phyloP scores from a whole-genome alignment of 805 yeast genomes.

The Myxozyma mucilagina region DNA sequence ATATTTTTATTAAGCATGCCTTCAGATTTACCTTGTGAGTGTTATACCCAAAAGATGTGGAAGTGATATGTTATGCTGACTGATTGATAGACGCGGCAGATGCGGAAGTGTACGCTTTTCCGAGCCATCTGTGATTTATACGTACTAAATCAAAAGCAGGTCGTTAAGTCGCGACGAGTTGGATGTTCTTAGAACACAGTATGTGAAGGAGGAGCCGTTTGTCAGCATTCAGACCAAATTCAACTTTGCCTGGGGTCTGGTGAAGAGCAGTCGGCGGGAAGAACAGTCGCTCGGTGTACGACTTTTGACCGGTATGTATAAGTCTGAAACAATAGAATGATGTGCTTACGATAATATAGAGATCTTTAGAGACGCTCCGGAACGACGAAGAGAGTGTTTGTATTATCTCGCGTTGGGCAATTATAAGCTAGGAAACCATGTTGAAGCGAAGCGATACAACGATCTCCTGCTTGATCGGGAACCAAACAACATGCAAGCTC shows the following conservation, averaged over 20 bases:
- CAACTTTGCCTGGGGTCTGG: conserved; percentile 95
- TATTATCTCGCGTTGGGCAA: conserved; percentile 87
- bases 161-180: conserved; percentile 53
- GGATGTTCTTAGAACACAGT: conserved; percentile 72
- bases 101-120: conserved; percentile 35
- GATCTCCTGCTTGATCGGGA: conserved; percentile 76
- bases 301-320: conserved; percentile 58
- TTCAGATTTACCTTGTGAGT: conserved; percentile 7
- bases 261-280: conserved; percentile 62
- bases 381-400: conserved; percentile 82
- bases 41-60: not conserved
- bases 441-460: conserved; percentile 80
- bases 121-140: too few relatives aligned
- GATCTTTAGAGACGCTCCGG: conserved; percentile 70
- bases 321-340: not conserved
- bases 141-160: not conserved
- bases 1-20: not conserved
- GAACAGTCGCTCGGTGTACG: conserved; percentile 80
- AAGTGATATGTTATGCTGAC: not conserved
- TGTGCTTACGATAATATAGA: conserved; percentile 5
- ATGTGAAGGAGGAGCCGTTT: conserved; percentile 73
- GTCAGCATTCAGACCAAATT: conserved; percentile 83
- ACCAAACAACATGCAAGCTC: conserved; percentile 80
- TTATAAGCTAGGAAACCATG: conserved; percentile 81
- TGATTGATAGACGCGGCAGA: conserved; percentile 33